Percentiles rank a stretch among this genome's conserved stretches.
Evolutionary conservation across 306 rosid species (phyloP).

Genomic region (Pyrus communis): DNA sequence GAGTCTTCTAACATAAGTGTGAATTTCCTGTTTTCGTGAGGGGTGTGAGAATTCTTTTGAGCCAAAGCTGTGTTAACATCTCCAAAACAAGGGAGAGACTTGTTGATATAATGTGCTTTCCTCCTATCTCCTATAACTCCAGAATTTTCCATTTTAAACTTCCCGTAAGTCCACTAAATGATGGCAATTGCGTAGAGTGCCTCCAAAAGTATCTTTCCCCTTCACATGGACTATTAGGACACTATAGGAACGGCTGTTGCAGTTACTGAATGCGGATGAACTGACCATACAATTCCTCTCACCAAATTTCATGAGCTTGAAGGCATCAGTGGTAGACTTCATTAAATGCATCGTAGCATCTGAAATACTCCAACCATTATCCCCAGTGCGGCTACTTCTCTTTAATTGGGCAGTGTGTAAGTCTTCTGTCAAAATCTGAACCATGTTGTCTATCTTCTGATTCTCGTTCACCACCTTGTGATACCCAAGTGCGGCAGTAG

Average conservation of each 20-base stretch:
- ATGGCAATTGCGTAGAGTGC: slow-evolving; percentile 58
- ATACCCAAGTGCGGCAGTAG: slow-evolving; percentile 70
- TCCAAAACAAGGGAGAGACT: too few species aligned
- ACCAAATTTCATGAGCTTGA: slow-evolving; percentile 72
- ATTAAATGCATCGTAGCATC: slow-evolving; percentile 62
- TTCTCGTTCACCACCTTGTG: slow-evolving; percentile 73
- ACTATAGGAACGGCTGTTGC: slow-evolving; percentile 90
- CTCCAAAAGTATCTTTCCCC: slow-evolving; percentile 66
- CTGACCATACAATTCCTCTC: slow-evolving; percentile 72
- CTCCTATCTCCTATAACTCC: slow-evolving; percentile 29
- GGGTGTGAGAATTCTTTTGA: slow-evolving; percentile 18
- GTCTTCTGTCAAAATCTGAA: slow-evolving; percentile 78
- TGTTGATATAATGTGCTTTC: too few species aligned
- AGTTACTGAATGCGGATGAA: slow-evolving; percentile 67
- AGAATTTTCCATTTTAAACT: slow-evolving; percentile 83
- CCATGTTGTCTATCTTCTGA: slow-evolving; percentile 67
- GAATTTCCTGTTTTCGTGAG: slow-evolving; percentile 89
- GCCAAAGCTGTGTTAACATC: too few species aligned
- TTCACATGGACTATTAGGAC: slow-evolving; percentile 81
- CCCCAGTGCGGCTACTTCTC: slow-evolving; percentile 61
- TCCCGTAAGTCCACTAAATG: slow-evolving; percentile 96
- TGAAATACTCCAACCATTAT: slow-evolving; percentile 69
- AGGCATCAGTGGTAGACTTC: slow-evolving; percentile 63
- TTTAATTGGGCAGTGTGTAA: slow-evolving; percentile 58
- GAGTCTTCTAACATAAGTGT: slow-evolving; percentile 90